Conservation (phyloP, 225 moss, liverwort and hornwort species). For the Neckera pumila region DNA sequence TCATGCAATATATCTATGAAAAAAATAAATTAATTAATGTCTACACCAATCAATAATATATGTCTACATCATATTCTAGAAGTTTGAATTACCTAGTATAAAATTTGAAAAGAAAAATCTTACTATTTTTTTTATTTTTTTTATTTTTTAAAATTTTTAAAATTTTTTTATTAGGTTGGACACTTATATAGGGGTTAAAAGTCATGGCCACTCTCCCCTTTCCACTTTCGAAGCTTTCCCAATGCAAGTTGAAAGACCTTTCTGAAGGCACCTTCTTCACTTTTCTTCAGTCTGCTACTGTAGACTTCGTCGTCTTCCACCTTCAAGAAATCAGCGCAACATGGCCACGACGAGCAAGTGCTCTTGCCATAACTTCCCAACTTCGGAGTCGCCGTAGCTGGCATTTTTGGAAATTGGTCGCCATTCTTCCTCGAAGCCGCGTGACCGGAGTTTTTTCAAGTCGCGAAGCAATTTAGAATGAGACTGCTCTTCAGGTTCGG, state of each 20-base stretch:
- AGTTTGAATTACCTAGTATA: not conserved
- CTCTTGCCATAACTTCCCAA: not conserved
- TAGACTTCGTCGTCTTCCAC: not conserved
- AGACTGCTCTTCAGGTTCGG: not conserved
- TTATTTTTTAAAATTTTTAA: too few species aligned
- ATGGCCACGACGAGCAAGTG: not conserved
- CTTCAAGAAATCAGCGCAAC: not conserved
- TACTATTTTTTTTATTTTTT: too few species aligned
- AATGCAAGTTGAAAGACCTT: not conserved
- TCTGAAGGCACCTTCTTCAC: not conserved
- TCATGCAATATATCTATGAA: not conserved
- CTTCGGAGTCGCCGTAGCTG: not conserved
- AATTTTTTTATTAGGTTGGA: too few species aligned
- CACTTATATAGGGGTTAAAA: too few species aligned
- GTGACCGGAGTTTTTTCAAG: not conserved
- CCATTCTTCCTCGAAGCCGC: not conserved
- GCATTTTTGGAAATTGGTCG: not conserved
- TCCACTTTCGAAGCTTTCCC: not conserved
- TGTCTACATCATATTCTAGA: too few species aligned
- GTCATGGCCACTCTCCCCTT: too few species aligned
- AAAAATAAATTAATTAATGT: accelerated
- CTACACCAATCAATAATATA: not conserved
- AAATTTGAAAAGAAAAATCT: not conserved
- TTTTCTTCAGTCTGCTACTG: not conserved
- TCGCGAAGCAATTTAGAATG: not conserved